Conservation (phyloP, 768 basidiomycete species). For the Panaeolus cyanescens region DNA sequence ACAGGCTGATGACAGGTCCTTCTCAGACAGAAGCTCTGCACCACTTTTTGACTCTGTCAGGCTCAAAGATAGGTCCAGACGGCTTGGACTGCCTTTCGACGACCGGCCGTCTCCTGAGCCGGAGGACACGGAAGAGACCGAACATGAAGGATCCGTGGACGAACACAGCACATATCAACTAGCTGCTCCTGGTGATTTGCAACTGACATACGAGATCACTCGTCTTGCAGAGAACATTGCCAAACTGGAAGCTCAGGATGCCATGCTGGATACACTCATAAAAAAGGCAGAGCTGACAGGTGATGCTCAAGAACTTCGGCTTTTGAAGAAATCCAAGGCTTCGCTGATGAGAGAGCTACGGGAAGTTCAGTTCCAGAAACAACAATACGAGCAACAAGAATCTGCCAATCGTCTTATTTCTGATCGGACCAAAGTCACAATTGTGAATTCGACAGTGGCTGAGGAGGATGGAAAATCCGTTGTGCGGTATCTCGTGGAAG, state of each 20-base stretch:
- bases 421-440: slow-evolving; percentile 80
- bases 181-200: slow-evolving; percentile 87
- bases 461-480: slow-evolving; percentile 90
- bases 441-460: slow-evolving; percentile 79
- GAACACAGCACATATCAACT: slow-evolving; percentile 62
- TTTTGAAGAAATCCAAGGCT: slow-evolving; percentile 81
- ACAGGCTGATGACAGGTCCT: slow-evolving; percentile 11
- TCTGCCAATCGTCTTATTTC: slow-evolving; percentile 85
- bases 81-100: slow-evolving; percentile 29
- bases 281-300: slow-evolving; percentile 96
- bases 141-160: slow-evolving; percentile 42
- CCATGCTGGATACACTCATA: slow-evolving; percentile 84
- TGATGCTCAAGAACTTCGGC: slow-evolving; percentile 79
- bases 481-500: slow-evolving; percentile 88
- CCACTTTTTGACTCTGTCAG: slow-evolving; percentile 26
- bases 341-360: slow-evolving; percentile 83
- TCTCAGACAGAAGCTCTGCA: slow-evolving; percentile 20
- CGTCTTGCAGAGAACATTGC: slow-evolving; percentile 76
- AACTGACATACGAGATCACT: slow-evolving; percentile 83
- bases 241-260: slow-evolving; percentile 78
- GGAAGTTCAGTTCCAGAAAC: slow-evolving; percentile 85
- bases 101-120: slow-evolving; percentile 37
- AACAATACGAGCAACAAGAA: slow-evolving; percentile 94
- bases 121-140: slow-evolving; percentile 48
- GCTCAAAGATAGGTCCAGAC: slow-evolving; percentile 15